phyloP scores from a whole-genome alignment of 495 filamentous ascomycete genomes.

The Articulospora tetracladia region DNA sequence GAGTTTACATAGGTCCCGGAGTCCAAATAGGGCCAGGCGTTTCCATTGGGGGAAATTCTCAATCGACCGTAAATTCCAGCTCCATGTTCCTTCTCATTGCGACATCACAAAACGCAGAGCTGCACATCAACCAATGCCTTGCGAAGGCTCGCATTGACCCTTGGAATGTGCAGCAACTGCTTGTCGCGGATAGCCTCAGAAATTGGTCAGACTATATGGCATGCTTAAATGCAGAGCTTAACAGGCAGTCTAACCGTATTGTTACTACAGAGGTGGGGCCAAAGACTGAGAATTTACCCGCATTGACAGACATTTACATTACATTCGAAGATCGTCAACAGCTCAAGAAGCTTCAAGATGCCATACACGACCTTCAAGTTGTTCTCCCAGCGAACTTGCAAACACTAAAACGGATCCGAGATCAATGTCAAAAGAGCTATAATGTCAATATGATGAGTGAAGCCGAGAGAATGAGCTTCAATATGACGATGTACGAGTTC shows the following conservation, averaged over 20 bases:
- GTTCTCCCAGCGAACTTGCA: slow-evolving; percentile 9
- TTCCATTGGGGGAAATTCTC: neutral
- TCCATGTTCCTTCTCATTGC: slow-evolving; percentile 14
- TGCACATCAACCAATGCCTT: neutral
- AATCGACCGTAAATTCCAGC: neutral
- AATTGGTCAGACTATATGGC: slow-evolving; percentile 19
- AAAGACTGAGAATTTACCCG: slow-evolving; percentile 11
- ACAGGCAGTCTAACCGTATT: slow-evolving; percentile 11
- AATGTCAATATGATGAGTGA: neutral
- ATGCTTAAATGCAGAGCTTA: slow-evolving; percentile 7
- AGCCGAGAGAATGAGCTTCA: neutral
- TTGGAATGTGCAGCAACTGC: slow-evolving; percentile 14
- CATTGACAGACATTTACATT: slow-evolving; percentile 16
- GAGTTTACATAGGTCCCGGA: neutral
- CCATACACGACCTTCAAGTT: slow-evolving; percentile 15
- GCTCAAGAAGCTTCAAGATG: slow-evolving; percentile 15
- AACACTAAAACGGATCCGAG: slow-evolving; percentile 3
- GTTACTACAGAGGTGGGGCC: slow-evolving; percentile 4
- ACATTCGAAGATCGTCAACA: slow-evolving; percentile 21
- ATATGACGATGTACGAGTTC: slow-evolving; percentile 7
- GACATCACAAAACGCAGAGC: slow-evolving; percentile 5
- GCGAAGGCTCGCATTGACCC: neutral
- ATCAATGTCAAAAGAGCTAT: neutral
- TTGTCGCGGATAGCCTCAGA: slow-evolving; percentile 14
- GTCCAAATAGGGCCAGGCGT: neutral